phyloP scores from a whole-genome alignment of 2,329 filamentous ascomycete species.

The Podosphaera fusca region DNA sequence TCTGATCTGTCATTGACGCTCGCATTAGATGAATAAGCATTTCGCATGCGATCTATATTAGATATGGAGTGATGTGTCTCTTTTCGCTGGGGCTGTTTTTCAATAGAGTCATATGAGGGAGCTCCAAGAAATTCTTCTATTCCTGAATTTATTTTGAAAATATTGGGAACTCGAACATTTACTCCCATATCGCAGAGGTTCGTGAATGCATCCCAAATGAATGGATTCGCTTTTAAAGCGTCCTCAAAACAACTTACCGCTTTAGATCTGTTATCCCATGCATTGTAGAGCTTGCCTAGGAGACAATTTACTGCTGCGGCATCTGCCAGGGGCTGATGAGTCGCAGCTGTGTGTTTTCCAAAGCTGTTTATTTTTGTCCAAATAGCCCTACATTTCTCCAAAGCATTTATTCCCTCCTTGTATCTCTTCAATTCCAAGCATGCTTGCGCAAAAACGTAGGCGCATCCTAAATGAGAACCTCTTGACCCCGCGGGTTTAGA shows the following conservation, averaged over 20 bases:
- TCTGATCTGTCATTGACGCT: slow-evolving; percentile 13
- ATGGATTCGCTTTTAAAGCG: slow-evolving; percentile 69
- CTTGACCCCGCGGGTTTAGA: slow-evolving; percentile 48
- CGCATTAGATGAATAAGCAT: slow-evolving; percentile 8
- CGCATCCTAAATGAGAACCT: slow-evolving; percentile 61
- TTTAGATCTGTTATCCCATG: slow-evolving; percentile 58
- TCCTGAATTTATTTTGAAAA: slow-evolving; percentile 56
- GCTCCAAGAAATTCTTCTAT: slow-evolving; percentile 27
- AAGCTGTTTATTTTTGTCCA: slow-evolving; percentile 59
- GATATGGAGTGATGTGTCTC: slow-evolving; percentile 5
- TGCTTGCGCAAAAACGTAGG: slow-evolving; percentile 77
- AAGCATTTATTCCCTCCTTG: slow-evolving; percentile 56
- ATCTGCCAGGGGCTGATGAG: slow-evolving; percentile 56
- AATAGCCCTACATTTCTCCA: slow-evolving; percentile 58
- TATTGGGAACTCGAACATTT: slow-evolving; percentile 57
- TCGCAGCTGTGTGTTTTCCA: slow-evolving; percentile 61
- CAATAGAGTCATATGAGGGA: slow-evolving; percentile 8
- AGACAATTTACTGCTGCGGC: slow-evolving; percentile 64
- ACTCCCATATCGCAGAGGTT: slow-evolving; percentile 73
- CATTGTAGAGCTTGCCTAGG: slow-evolving; percentile 68
- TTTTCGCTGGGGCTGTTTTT: slow-evolving; percentile 6
- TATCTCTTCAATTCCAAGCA: slow-evolving; percentile 59
- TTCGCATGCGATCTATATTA: slow-evolving; percentile 12
- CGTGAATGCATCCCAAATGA: slow-evolving; percentile 95
- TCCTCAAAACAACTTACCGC: slow-evolving; percentile 75